Evolutionary conservation across 2,329 filamentous ascomycete genomes (phyloP).

Genomic region (Colletotrichum tamarilloi): DNA sequence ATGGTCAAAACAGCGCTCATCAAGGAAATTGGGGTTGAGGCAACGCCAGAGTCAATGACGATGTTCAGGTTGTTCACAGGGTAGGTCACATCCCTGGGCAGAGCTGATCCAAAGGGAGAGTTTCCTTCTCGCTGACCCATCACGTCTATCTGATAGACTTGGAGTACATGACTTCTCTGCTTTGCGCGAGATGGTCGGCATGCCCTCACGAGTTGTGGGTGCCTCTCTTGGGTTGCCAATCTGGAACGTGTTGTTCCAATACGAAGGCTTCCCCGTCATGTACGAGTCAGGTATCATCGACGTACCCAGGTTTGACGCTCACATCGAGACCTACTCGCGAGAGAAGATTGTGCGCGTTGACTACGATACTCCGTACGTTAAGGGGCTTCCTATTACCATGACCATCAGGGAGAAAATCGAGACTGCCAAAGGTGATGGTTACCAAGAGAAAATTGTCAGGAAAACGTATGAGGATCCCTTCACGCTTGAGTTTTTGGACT

Average conservation of each 20-base stretch:
- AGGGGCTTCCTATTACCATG: constrained; percentile 62
- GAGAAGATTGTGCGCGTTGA: constrained; percentile 64
- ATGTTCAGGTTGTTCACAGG: neutral
- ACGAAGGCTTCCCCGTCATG: constrained; percentile 58
- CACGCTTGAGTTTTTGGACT: constrained; percentile 47
- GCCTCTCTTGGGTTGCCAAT: constrained; percentile 46
- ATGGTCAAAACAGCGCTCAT: neutral
- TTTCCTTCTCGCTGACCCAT: neutral
- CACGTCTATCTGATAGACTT: constrained; percentile 55
- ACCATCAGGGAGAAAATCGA: constrained; percentile 52
- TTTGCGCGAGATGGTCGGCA: constrained; percentile 62
- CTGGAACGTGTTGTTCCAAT: constrained; percentile 56
- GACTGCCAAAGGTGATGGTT: constrained; percentile 44
- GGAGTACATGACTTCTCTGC: constrained; percentile 62
- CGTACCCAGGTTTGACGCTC: constrained; percentile 64
- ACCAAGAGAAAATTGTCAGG: constrained; percentile 50
- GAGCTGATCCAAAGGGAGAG: too few relatives aligned
- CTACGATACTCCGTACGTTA: constrained; percentile 68
- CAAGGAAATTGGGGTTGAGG: neutral
- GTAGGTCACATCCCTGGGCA: neutral
- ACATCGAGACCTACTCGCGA: constrained; percentile 61
- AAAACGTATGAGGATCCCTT: constrained; percentile 57
- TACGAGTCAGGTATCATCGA: constrained; percentile 68
- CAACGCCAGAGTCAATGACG: neutral
- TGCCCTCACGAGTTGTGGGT: constrained; percentile 47